phyloP scores from a whole-genome alignment of 78 protist genomes.

The Anaeramoeba flamelloides region DNA sequence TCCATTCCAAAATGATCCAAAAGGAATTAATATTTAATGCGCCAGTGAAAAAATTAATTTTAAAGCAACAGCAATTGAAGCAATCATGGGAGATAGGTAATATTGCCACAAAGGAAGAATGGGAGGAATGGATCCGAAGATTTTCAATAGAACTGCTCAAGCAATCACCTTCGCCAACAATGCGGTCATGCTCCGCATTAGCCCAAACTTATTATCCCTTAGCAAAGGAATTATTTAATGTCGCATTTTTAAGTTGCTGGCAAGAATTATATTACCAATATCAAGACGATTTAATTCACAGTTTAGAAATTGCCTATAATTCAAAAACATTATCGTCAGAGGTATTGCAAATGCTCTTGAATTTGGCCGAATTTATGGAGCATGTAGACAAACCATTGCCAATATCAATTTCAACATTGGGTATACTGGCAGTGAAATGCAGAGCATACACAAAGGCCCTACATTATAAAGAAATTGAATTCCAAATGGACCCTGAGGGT shows the following conservation, averaged over 20 bases:
- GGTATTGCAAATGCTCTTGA: background rate
- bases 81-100: background rate
- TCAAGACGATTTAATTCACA: background rate
- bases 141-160: conserved; percentile 55
- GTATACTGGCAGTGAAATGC: background rate
- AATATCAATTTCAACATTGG: background rate
- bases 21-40: too few species aligned
- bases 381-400: background rate
- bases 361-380: background rate
- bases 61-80: conserved; percentile 42
- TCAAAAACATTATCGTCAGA: background rate
- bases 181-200: conserved; percentile 66
- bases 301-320: background rate
- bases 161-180: conserved; percentile 80
- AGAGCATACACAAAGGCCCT: background rate
- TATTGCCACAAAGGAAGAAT: background rate
- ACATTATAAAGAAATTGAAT: background rate
- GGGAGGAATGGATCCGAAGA: background rate
- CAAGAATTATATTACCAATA: background rate
- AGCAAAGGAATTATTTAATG: background rate
- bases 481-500: background rate
- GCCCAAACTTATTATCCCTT: background rate
- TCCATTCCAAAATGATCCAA: too few species aligned
- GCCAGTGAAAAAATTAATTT: conserved; percentile 17
- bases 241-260: background rate